Base-by-base conservation (phyloP, 148 eudicot genomes). In the Polygonum aviculare region DNA sequence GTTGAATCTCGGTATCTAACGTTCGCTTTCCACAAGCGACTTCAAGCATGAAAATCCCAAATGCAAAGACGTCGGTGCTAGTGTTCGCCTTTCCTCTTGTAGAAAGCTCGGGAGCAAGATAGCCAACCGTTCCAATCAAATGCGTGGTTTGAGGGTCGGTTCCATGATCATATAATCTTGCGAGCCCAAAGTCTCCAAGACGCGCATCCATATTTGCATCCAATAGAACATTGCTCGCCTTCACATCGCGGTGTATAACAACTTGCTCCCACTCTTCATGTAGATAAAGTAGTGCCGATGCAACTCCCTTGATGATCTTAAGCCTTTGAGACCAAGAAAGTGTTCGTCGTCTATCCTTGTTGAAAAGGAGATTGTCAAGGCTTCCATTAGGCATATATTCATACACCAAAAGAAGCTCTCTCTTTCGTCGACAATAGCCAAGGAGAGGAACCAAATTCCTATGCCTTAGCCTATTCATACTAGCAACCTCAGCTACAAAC, bases 311-410 rank as follows among this genome's bases (percentile, higher is more conserved):
- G 12, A 77, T 2, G 57, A 77, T 77, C 45, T 67, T 63, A 22
- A 40, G 49, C 33, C 78, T 47, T 35, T 65, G 73, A 26, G 22
- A 7, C 78, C 78, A 77, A 67, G 36, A 7, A 63, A 77, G 78
- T 7, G 12, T 3, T 22, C 2, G 40, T 16, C 26, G 40, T 16
- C 26, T 22, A n/a, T 50, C 74, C 45, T 39, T 70, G 12, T 19
- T 41, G 31, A 38, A 70, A 5, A 65, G 35, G 39, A 65, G 48
- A 7, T 48, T 65, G 31, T 75, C 69, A 51, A 75, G 77, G 69
- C 77, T 75, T 38, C 77, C 77, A 51, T 75, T 75, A 2, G 77
- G 69, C 77, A 75, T 75, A 19, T 26, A 75, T 3, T 75, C 77
- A 55, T 75, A 75, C 15, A 75, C 77, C 18, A 75, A 75, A 35